Conservation (phyloP, 2,329 filamentous ascomycete genomes). For the Sarocladium strictum region DNA sequence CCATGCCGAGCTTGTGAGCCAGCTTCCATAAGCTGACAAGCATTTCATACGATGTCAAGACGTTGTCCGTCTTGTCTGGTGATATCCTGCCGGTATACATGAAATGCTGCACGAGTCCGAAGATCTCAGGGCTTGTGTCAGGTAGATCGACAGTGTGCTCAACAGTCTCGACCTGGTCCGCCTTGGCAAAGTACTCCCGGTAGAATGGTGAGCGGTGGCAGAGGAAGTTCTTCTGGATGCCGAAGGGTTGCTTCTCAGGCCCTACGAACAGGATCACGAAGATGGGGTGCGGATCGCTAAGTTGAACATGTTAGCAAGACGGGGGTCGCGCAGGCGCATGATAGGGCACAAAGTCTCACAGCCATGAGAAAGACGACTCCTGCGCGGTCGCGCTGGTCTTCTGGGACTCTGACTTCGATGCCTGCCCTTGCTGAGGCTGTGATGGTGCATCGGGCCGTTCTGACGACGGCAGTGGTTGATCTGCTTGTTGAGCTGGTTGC, state of each 20-base stretch:
- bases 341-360: conserved; percentile 23
- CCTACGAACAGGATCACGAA: conserved; percentile 52
- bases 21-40: conserved; percentile 53
- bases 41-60: conserved; percentile 42
- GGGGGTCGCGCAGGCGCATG: neutral
- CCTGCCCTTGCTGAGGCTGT: neutral
- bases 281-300: conserved; percentile 46
- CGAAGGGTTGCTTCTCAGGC: conserved; percentile 45
- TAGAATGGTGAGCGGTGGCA: conserved; percentile 46
- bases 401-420: neutral
- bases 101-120: conserved; percentile 49
- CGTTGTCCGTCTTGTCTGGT: conserved; percentile 30
- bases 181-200: conserved; percentile 34
- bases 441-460: neutral
- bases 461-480: neutral
- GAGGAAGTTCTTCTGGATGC: conserved; percentile 53
- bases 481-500: neutral
- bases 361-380: conserved; percentile 28
- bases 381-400: neutral
- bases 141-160: conserved; percentile 47
- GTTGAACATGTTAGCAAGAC: neutral
- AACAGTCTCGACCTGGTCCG: conserved; percentile 29
- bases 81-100: conserved; percentile 46
- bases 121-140: conserved; percentile 41
- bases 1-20: conserved; percentile 43